Evolutionary conservation across 305 asterid species (phyloP).

Genomic region (Solanum hybrid): DNA sequence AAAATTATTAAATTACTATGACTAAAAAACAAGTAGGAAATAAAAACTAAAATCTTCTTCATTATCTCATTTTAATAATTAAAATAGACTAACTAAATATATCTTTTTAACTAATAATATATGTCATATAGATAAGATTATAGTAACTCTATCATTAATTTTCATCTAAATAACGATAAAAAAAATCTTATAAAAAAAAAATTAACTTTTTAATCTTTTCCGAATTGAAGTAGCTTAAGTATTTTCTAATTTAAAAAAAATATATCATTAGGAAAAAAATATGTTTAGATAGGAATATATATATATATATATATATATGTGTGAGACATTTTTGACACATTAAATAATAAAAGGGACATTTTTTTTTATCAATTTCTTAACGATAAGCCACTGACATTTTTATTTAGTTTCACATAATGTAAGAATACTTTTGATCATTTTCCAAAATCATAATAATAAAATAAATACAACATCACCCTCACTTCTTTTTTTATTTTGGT

Average conservation of each 20-base stretch:
- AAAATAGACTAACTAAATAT: no score
- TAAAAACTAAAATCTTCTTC: neutral
- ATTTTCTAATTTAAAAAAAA: neutral
- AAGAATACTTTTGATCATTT: no score
- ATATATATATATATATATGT: no score
- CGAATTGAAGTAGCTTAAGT: neutral
- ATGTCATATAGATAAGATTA: neutral
- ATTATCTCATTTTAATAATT: neutral
- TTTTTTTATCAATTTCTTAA: neutral
- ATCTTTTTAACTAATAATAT: neutral
- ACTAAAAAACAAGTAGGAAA: neutral
- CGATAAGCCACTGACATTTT: neutral
- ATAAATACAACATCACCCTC: neutral
- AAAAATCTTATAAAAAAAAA: no score
- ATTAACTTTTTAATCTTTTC: neutral
- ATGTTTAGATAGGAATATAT: no score
- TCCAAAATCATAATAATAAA: neutral
- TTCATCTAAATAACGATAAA: no score
- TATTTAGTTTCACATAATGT: neutral
- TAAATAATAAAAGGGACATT: no score
- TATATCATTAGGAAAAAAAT: neutral
- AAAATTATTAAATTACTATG: neutral
- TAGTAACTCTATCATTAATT: neutral
- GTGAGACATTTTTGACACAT: no score
- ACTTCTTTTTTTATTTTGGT: neutral